phyloP scores from a whole-genome alignment of 495 filamentous ascomycete species.

The Cercophora sp. region DNA sequence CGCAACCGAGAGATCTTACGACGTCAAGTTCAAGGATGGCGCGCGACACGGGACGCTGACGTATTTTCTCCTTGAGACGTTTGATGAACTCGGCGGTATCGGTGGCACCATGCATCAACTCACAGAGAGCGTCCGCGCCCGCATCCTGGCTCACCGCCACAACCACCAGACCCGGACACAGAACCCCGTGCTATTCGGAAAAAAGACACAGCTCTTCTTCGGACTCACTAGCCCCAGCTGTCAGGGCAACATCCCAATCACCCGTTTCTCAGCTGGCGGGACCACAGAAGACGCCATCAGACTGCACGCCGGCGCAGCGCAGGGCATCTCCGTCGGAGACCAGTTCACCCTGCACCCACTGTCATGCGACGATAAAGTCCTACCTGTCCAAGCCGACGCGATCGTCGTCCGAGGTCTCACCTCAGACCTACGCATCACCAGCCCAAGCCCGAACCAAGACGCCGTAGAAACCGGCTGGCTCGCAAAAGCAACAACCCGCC shows the following conservation, averaged over 20 bases:
- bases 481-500: neutral
- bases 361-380: neutral
- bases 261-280: no score
- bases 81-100: neutral
- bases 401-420: neutral
- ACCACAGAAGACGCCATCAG: neutral
- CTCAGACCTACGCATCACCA: neutral
- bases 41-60: neutral
- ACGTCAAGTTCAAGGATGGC: neutral
- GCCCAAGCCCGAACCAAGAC: neutral
- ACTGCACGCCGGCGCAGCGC: neutral
- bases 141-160: neutral
- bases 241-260: neutral
- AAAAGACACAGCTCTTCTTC: neutral
- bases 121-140: neutral
- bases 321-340: neutral
- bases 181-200: neutral
- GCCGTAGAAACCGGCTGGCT: neutral
- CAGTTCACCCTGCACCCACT: neutral
- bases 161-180: neutral
- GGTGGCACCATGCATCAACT: neutral
- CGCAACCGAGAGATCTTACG: neutral
- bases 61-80: neutral
- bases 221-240: neutral
- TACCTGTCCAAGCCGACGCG: neutral